Evolutionary conservation across 305 asterid genomes (phyloP), one percentile per base, ranked within the genome.

Genomic region (Rubia peregrina): DNA sequence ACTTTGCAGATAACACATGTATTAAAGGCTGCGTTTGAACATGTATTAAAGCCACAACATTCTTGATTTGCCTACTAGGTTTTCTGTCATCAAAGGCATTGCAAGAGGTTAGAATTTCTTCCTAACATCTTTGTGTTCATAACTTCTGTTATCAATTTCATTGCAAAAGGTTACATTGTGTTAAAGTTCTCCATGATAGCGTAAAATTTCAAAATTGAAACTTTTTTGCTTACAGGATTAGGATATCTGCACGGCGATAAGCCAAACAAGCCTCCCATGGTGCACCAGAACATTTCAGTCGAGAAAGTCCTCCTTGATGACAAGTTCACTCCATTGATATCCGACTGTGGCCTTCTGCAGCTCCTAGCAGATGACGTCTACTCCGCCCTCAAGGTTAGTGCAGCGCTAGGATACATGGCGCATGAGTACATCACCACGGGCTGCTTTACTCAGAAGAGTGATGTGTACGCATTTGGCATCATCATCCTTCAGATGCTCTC

Each of bases 371-470:
- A 94, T 30, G 99, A 94, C 51, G 97, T 94, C 33, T 94, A 86
- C 86, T 94, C 99, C 3, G 99, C 98, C 75, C 85, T 94, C 70
- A 94, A 94, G 75, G 96, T 84, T 56, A 94, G 99, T 42, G 99
- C 99, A 4, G 98, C 91, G 0, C 67, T 94, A 13, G 99, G 99
- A 8, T 94, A 91, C 78, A 91, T 94, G 98, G 96, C 99, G 5
- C 99, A 98, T 0, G 99, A 94, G 75, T 94, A 94, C 75, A 80
- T 91, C 30, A 89, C 97, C 43, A 91, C 99, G 0, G 99, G 99
- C 9, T 90, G 93, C 3, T 94, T 94, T 78, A 94, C 99, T 1
- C 95, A 90, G 82, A 94, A 87, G 83, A 94, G 98, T 24, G 98
- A 91, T 40, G 92, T 94, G 19, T 94, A 91, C 57, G 99, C 98